phyloP scores from a whole-genome alignment of 495 filamentous ascomycete species.

The Wilcoxina mikolae region DNA sequence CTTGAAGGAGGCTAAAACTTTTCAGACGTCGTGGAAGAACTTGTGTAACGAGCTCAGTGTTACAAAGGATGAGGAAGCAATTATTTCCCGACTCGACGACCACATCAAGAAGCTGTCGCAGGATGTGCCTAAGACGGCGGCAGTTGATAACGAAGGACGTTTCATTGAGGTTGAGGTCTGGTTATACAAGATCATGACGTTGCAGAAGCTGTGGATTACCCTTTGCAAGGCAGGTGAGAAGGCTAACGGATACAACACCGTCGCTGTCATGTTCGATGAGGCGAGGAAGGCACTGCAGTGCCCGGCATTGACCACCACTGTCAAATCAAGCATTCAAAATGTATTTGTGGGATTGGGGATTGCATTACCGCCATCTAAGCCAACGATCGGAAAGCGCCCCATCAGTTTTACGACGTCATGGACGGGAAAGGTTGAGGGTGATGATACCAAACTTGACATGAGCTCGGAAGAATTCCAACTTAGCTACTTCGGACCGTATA shows the following conservation, averaged over 20 bases:
- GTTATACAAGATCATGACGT: conserved; percentile 30
- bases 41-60: conserved; percentile 6
- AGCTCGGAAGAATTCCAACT: conserved; percentile 46
- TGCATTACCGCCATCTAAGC: conserved; percentile 7
- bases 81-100: conserved; percentile 13
- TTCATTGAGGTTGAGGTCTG: conserved; percentile 31
- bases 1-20: conserved; percentile 27
- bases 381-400: conserved; percentile 1
- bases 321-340: conserved; percentile 20
- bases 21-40: conserved; percentile 14
- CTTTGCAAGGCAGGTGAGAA: conserved; percentile 26
- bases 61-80: conserved; percentile 7
- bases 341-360: conserved; percentile 26
- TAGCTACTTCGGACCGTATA: conserved; percentile 50
- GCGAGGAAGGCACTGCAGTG: conserved; percentile 12
- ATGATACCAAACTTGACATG: conserved; percentile 30
- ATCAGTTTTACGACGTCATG: conserved; percentile 15
- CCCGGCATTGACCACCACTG: conserved; percentile 25
- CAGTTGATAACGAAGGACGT: conserved; percentile 13
- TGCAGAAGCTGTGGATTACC: conserved; percentile 29
- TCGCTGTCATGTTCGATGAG: conserved; percentile 30
- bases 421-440: conserved; percentile 24
- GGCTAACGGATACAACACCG: conserved; percentile 25
- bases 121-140: background rate
- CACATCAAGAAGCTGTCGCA: conserved; percentile 9